phyloP scores from a whole-genome alignment of 2,329 filamentous ascomycete species.

The Microdochium trichocladiopsis region DNA sequence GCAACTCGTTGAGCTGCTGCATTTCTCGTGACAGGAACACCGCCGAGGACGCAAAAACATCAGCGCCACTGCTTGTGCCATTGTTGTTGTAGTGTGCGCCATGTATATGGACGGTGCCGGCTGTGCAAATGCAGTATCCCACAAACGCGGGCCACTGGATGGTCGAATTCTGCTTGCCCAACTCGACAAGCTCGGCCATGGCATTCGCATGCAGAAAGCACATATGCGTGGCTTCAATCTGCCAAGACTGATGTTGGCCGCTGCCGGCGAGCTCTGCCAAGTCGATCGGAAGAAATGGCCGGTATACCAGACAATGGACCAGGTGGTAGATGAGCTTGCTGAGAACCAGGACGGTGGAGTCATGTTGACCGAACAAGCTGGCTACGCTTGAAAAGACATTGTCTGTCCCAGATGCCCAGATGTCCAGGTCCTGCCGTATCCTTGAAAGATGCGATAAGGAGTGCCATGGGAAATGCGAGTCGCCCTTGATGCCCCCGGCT shows the following conservation, averaged over 20 bases:
- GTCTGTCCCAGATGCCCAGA: slow-evolving; percentile 77
- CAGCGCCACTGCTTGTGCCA: slow-evolving; percentile 42
- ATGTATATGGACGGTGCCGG: slow-evolving; percentile 82
- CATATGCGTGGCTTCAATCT: slow-evolving; percentile 83
- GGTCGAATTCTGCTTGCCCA: slow-evolving; percentile 65
- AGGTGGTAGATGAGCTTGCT: slow-evolving; percentile 85
- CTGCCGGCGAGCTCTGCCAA: slow-evolving; percentile 71
- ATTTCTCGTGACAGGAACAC: slow-evolving; percentile 73
- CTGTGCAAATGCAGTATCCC: slow-evolving; percentile 79
- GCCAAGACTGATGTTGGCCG: slow-evolving; percentile 85
- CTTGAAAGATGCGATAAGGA: slow-evolving; percentile 78
- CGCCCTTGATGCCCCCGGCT: slow-evolving; percentile 78
- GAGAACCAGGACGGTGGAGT: slow-evolving; percentile 71
- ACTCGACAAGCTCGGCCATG: slow-evolving; percentile 74
- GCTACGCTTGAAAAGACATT: slow-evolving; percentile 73
- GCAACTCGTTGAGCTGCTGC: slow-evolving; percentile 69
- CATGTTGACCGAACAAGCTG: slow-evolving; percentile 66
- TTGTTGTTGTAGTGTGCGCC: slow-evolving; percentile 68
- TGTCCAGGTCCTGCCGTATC: slow-evolving; percentile 76
- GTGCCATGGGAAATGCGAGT: slow-evolving; percentile 89
- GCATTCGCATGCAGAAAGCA: slow-evolving; percentile 84
- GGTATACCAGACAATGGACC: slow-evolving; percentile 79
- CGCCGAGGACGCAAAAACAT: slow-evolving; percentile 53
- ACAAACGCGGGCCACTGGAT: slow-evolving; percentile 85
- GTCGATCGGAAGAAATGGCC: slow-evolving; percentile 80